Evolutionary conservation across 257 asterid genomes (phyloP), one percentile per base, ranked within the genome.

Genomic region (Fraxinus quadrangulata): DNA sequence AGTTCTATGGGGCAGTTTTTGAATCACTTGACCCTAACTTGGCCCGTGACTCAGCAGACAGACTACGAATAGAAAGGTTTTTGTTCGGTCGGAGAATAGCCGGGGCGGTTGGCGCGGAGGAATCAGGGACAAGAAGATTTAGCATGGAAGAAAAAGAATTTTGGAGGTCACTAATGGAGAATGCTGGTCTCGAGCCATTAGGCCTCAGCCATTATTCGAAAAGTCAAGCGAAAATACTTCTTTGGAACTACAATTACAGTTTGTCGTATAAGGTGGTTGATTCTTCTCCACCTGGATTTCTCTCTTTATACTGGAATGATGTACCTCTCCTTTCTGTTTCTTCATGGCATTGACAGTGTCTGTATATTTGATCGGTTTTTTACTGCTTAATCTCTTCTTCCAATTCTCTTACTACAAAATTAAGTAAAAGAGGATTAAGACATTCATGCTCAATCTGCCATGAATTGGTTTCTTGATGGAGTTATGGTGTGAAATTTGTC

Each of bases 281-380:
- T 76, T 91, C 96, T 75, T 85, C 91, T 72, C 88, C 88, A 4
- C 90, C 96, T 19, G 97, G 96, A 1, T 95, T 91, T 82, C 85
- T 95, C 47, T 90, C 97, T n/a, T 76, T 95, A 71, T 94, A 97
- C 63, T 95, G 99, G 99, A 87, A 93, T 73, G 93, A 88, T 77
- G 85, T 89, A 42, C 97, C 97, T 40, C 80, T 95, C 21, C 89
- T 95, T 73, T 89, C 94, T 37, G 97, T 95, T 74, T 95, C 99
- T 61, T 93, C 99, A 0, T 95, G 98, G 99, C 92, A 86, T 78
- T 92, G 90, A 87, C 74, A 28, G 77, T 23, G 4, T 45, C 51
- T 23, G 66, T 31, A 30, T 39, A 51, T 49, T 30, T 14, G 71
- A 80, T 79, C 81, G 77, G 78, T 56, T 80, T 78, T 77, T 76